Evolutionary conservation across 2,329 filamentous ascomycete species (phyloP).

Genomic region (Epichloe aotearoae): DNA sequence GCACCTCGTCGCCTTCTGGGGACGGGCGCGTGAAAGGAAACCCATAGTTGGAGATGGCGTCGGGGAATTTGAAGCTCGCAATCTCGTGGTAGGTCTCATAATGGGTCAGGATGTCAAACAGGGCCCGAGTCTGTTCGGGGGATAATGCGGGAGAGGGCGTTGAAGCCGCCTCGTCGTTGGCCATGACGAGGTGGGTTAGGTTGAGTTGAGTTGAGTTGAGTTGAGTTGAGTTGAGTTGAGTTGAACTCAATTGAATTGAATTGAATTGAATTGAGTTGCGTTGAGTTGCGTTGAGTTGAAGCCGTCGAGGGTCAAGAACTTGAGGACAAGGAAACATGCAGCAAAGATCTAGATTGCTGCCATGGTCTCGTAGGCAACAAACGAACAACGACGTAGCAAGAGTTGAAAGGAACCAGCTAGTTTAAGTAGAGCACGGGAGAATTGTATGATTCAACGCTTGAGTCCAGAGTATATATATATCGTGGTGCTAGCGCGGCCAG

Average conservation of each 20-base stretch:
- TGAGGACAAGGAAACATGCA: no score
- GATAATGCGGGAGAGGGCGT: background rate
- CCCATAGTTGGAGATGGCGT: conserved; percentile 53
- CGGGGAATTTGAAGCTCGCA: conserved; percentile 53
- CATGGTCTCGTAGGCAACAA: no score
- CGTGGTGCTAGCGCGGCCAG: no score
- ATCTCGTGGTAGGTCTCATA: conserved; percentile 54
- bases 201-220: background rate
- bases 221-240: no score
- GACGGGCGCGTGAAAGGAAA: conserved; percentile 43
- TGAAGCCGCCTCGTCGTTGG: background rate
- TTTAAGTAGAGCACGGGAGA: no score
- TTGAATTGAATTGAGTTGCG: background rate
- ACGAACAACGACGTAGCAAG: no score
- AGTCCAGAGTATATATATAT: no score
- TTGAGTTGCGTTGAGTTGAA: no score
- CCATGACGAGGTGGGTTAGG: background rate
- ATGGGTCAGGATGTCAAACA: conserved; percentile 48
- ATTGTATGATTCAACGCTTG: background rate
- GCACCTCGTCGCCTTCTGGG: conserved; percentile 9
- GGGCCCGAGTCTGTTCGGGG: conserved; percentile 32
- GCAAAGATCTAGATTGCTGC: no score
- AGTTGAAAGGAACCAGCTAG: no score
- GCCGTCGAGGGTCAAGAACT: no score
- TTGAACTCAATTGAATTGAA: background rate